phyloP scores from a whole-genome alignment of 371 early-diverging fungal genomes.

The Rhizoclosmatium hyalinum region DNA sequence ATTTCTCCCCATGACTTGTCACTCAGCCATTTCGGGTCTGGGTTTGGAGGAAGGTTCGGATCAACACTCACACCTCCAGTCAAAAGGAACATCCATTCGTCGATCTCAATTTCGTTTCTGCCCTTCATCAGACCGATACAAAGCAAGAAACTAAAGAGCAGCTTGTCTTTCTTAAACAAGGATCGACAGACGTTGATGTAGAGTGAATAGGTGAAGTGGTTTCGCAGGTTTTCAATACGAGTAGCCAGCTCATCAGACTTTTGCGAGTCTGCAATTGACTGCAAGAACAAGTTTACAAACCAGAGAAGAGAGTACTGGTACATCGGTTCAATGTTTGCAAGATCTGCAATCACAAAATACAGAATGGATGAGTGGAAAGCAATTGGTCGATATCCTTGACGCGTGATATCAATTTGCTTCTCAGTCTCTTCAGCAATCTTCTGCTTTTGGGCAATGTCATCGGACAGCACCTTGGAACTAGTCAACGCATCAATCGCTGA shows the following conservation, averaged over 20 bases:
- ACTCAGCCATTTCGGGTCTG: conserved; percentile 56
- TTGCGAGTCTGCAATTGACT: conserved; percentile 56
- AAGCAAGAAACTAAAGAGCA: conserved; percentile 64
- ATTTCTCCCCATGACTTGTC: conserved; percentile 61
- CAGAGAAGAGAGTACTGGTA: conserved; percentile 65
- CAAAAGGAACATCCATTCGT: conserved; percentile 63
- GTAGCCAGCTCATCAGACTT: conserved; percentile 55
- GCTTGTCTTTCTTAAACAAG: conserved; percentile 67
- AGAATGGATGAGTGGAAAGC: conserved; percentile 61
- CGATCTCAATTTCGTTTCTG: conserved; percentile 53
- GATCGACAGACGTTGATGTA: conserved; percentile 67
- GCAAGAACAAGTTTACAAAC: conserved; percentile 63
- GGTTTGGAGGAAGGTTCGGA: conserved; percentile 53
- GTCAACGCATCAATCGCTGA: conserved; percentile 62
- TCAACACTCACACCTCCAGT: conserved; percentile 59
- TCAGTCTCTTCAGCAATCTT: conserved; percentile 63
- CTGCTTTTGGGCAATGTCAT: conserved; percentile 65
- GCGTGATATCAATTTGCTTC: conserved; percentile 61
- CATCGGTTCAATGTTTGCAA: conserved; percentile 70
- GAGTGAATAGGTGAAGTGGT: conserved; percentile 60
- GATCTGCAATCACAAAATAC: conserved; percentile 65
- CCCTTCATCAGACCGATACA: conserved; percentile 57
- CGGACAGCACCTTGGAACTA: conserved; percentile 59
- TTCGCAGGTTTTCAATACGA: conserved; percentile 57
- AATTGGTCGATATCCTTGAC: conserved; percentile 63